Evolutionary conservation across 768 basidiomycete genomes (phyloP).

Genomic region (Lactarius sp.): DNA sequence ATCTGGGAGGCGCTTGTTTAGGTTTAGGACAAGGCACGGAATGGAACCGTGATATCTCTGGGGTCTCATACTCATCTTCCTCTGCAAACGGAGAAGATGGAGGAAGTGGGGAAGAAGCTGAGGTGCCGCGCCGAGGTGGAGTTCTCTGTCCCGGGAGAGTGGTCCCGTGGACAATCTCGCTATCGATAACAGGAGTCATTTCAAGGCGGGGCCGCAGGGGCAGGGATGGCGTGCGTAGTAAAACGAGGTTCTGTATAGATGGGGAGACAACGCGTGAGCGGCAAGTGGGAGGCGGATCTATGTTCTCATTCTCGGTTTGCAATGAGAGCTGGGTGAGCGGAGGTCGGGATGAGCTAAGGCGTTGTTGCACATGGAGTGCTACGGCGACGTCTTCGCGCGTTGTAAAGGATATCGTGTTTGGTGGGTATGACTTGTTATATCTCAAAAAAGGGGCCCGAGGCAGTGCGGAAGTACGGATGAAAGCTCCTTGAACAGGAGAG

Average conservation of each 20-base stretch:
- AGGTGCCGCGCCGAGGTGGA: conserved; percentile 4
- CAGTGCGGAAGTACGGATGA: conserved; percentile 10
- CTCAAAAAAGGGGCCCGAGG: conserved; percentile 8
- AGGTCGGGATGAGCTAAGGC: conserved; percentile 11
- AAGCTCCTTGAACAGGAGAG: conserved; percentile 18
- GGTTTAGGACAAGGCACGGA: conserved; percentile 5
- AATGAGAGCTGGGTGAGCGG: background rate
- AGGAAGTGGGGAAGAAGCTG: conserved; percentile 22
- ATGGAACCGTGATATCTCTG: too few species aligned
- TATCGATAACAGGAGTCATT: conserved; percentile 18
- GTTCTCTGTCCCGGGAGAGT: background rate
- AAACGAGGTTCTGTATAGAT: conserved; percentile 18
- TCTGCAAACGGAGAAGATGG: conserved; percentile 25
- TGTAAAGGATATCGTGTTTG: conserved; percentile 1
- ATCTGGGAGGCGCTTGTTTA: conserved; percentile 6
- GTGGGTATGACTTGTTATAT: background rate
- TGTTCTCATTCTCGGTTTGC: background rate
- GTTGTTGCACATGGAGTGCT: conserved; percentile 21
- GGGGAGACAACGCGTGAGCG: conserved; percentile 13
- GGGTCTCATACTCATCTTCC: conserved; percentile 13
- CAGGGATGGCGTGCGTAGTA: conserved; percentile 12
- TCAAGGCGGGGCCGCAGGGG: conserved; percentile 5
- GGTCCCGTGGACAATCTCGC: background rate
- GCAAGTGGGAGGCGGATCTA: background rate
- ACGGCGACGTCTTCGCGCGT: conserved; percentile 24